phyloP scores from a whole-genome alignment of 192 early-diverging fungal species.

The Backusella westeae region DNA sequence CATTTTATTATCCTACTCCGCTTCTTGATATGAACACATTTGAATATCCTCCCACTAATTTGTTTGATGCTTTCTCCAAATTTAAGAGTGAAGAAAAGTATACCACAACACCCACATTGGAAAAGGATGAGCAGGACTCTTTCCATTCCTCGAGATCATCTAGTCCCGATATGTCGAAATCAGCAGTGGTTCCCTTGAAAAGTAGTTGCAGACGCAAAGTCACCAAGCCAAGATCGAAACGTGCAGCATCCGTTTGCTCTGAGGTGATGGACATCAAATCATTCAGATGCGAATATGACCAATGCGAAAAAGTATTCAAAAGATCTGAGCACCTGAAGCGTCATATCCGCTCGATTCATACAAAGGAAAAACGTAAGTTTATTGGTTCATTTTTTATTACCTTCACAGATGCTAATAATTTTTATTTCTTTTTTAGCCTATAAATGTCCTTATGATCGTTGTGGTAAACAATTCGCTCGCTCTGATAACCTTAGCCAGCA shows the following conservation, averaged over 20 bases:
- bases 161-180: neutral
- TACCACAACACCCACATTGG: neutral
- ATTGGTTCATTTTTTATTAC: neutral
- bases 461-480: slow-evolving; percentile 50
- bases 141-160: slow-evolving; percentile 6
- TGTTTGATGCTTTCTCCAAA: neutral
- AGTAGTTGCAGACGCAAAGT: slow-evolving; percentile 4
- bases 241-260: neutral
- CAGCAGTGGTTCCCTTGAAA: slow-evolving; percentile 3
- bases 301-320: slow-evolving; percentile 58
- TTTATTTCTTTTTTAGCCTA: slow-evolving; percentile 33
- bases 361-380: slow-evolving; percentile 47
- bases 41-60: neutral
- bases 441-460: slow-evolving; percentile 42
- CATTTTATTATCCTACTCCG: neutral
- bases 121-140: slow-evolving; percentile 6
- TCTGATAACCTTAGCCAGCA: slow-evolving; percentile 56
- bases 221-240: slow-evolving; percentile 2
- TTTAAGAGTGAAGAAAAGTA: neutral
- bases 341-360: slow-evolving; percentile 58
- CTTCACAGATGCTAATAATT: neutral
- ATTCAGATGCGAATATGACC: slow-evolving; percentile 50
- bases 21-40: neutral
- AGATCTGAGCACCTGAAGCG: slow-evolving; percentile 59
- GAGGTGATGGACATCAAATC: neutral